Conservation (phyloP, 306 rosid genomes). For the Argentina anserina region DNA sequence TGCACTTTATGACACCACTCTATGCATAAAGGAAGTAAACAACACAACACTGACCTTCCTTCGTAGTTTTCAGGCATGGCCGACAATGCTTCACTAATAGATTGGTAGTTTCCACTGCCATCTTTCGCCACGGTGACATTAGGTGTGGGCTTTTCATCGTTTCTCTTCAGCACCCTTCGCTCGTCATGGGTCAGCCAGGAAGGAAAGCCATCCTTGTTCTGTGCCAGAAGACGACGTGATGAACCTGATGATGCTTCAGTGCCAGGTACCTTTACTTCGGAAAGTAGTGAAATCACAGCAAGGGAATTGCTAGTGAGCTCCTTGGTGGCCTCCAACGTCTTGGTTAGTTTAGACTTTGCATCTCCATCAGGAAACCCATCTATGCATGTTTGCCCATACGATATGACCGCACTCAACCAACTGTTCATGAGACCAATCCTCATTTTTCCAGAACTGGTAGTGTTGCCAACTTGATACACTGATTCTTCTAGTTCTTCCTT, state of each 20-base stretch:
- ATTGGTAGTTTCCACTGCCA: constrained; percentile 66
- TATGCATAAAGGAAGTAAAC: neutral
- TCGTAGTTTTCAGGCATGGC: constrained; percentile 46
- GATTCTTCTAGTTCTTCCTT: constrained; percentile 46
- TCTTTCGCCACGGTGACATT: constrained; percentile 74
- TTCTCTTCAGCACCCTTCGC: constrained; percentile 57
- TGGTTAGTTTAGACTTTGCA: constrained; percentile 37
- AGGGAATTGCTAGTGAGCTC: constrained; percentile 74
- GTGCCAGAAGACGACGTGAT: constrained; percentile 35
- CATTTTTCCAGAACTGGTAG: neutral
- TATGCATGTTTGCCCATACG: constrained; percentile 63
- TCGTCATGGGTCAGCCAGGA: constrained; percentile 50
- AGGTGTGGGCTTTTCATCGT: constrained; percentile 47
- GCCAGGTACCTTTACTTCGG: constrained; percentile 15
- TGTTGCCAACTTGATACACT: neutral
- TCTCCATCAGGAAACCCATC: constrained; percentile 77
- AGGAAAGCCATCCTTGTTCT: constrained; percentile 48
- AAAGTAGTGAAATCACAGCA: constrained; percentile 47
- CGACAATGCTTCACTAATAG: constrained; percentile 56
- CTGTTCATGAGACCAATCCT: constrained; percentile 50
- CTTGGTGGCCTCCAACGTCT: constrained; percentile 28
- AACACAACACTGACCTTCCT: constrained; percentile 48
- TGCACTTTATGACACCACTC: neutral
- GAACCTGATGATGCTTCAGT: neutral
- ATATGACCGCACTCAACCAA: constrained; percentile 83